phyloP scores from a whole-genome alignment of 768 basidiomycete genomes.

The Lactarius evosmus region DNA sequence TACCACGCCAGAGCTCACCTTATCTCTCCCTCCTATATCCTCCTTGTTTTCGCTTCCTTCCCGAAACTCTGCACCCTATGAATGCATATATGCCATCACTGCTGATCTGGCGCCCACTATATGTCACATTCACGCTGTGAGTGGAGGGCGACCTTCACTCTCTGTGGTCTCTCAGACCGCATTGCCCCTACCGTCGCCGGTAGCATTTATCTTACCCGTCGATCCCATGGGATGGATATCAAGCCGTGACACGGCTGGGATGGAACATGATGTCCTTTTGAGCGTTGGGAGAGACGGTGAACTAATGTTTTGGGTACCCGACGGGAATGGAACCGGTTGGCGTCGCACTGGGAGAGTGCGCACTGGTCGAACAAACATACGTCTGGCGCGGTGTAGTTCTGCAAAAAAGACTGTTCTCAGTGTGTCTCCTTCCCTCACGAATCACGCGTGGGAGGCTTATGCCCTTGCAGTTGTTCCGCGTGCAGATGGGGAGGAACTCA shows the following conservation, averaged over 20 bases:
- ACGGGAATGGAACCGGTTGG: constrained; percentile 41
- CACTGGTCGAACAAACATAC: constrained; percentile 64
- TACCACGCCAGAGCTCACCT: constrained; percentile 42
- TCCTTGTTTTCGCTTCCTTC: constrained; percentile 63
- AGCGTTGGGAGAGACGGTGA: constrained; percentile 76
- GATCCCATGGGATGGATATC: constrained; percentile 85
- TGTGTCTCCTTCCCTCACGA: constrained; percentile 36
- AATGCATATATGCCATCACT: constrained; percentile 66
- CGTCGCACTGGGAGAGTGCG: constrained; percentile 68
- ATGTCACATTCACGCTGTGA: constrained; percentile 49
- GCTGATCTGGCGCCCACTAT: constrained; percentile 48
- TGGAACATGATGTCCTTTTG: constrained; percentile 67
- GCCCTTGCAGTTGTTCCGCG: constrained; percentile 52
- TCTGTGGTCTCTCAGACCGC: constrained; percentile 46
- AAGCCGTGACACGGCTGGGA: constrained; percentile 24
- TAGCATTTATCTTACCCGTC: constrained; percentile 60
- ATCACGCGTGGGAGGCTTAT: neutral
- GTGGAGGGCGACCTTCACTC: constrained; percentile 39
- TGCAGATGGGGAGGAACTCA: constrained; percentile 69
- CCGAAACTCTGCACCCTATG: constrained; percentile 37
- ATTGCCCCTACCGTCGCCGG: constrained; percentile 50
- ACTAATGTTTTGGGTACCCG: constrained; percentile 81
- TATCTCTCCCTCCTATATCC: constrained; percentile 50
- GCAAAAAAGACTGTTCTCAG: constrained; percentile 89
- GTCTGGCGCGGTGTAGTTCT: constrained; percentile 80